These are phyloP conservation scores for Piper betle DNA, from an alignment of 164 flowering plant genomes.

Conservation along the genomic window DNA sequence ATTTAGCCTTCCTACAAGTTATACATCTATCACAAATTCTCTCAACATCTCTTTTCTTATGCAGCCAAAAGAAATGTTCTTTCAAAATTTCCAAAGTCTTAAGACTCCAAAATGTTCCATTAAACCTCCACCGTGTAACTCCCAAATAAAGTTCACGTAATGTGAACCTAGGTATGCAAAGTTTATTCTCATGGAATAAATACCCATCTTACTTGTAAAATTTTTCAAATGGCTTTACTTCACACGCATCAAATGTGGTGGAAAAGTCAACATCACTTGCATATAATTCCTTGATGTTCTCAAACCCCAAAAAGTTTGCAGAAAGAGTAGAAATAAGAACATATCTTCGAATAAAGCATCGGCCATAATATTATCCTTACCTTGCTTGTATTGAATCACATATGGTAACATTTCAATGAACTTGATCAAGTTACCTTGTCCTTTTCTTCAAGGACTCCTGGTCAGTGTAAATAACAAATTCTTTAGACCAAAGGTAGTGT, in stretches of 20 bases:
- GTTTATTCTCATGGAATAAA: too few species aligned
- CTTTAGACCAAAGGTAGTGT: not conserved
- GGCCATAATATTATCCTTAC: not conserved
- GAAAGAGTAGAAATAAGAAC: not conserved
- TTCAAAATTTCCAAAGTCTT: not conserved
- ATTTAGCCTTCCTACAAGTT: not conserved
- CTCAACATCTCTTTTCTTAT: not conserved
- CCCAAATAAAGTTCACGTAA: not conserved
- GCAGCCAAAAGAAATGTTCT: not conserved
- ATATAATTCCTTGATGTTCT: not conserved
- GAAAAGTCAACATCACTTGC: not conserved
- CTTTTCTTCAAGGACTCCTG: not conserved
- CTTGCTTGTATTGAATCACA: not conserved
- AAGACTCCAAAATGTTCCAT: not conserved
- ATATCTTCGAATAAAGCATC: not conserved
- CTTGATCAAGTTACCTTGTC: not conserved
- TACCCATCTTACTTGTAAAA: not conserved
- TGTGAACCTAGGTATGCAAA: not conserved
- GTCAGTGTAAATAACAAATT: not conserved
- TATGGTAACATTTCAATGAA: not conserved
- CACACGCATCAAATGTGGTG: not conserved
- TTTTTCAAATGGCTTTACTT: not conserved
- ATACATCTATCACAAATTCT: not conserved
- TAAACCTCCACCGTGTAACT: not conserved
- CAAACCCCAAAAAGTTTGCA: not conserved